These are phyloP conservation scores for Schoenoplectus tabernaemontani DNA, from an alignment of 202 grass and related monocot species.

Conservation along the genomic window DNA sequence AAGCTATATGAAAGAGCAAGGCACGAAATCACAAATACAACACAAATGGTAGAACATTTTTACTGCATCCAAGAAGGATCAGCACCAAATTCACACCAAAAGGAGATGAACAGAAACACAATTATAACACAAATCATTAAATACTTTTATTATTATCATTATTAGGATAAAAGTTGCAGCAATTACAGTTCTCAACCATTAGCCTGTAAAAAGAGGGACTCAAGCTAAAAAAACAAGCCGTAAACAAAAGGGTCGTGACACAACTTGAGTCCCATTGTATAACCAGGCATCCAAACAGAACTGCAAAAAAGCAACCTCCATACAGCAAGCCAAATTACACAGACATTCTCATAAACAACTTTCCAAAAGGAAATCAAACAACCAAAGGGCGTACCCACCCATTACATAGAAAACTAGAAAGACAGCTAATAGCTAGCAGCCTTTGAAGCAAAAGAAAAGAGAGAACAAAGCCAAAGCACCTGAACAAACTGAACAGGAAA, in stretches of 20 bases:
- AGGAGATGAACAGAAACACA: neutral
- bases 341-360: slow-evolving; percentile 26
- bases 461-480: slow-evolving; percentile 46
- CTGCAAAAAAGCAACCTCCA: slow-evolving; percentile 47
- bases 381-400: neutral
- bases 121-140: slow-evolving; percentile 1
- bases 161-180: slow-evolving; percentile 42
- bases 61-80: neutral
- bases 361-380: slow-evolving; percentile 15
- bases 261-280: slow-evolving; percentile 37
- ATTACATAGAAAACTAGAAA: slow-evolving; percentile 15
- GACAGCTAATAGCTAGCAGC: neutral
- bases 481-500: slow-evolving; percentile 4
- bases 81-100: neutral
- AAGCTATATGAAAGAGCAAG: neutral
- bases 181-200: slow-evolving; percentile 57
- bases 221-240: slow-evolving; percentile 67
- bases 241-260: slow-evolving; percentile 52
- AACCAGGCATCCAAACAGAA: slow-evolving; percentile 61
- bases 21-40: neutral
- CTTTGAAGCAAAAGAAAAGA: slow-evolving; percentile 36
- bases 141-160: slow-evolving; percentile 34
- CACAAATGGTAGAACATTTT: neutral
- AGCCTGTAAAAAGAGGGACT: slow-evolving; percentile 64
- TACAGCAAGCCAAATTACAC: slow-evolving; percentile 27